Evolutionary conservation across 2,329 filamentous ascomycete species (phyloP).

Genomic region (Rutstroemia sp.): DNA sequence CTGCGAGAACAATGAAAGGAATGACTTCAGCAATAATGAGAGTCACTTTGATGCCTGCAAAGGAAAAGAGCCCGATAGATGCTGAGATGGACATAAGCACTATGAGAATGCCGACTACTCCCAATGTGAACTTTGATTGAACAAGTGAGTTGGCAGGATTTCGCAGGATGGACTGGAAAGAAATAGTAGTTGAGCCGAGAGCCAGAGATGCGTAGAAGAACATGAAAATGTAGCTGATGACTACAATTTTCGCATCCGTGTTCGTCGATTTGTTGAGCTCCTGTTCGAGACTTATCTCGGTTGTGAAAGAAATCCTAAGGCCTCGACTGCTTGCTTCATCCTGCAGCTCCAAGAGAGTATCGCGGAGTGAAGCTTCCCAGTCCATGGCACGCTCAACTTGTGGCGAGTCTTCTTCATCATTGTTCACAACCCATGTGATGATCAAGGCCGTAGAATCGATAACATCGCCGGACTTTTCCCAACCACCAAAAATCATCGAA

Average conservation of each 20-base stretch:
- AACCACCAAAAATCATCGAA: slow-evolving; percentile 79
- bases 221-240: slow-evolving; percentile 98
- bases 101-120: slow-evolving; percentile 89
- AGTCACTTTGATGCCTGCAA: slow-evolving; percentile 84
- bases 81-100: slow-evolving; percentile 96
- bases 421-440: slow-evolving; percentile 91
- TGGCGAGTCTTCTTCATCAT: slow-evolving; percentile 65
- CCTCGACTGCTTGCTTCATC: slow-evolving; percentile 70
- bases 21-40: slow-evolving; percentile 98
- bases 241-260: slow-evolving; percentile 93
- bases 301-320: slow-evolving; percentile 85
- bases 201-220: slow-evolving; percentile 94
- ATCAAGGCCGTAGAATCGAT: slow-evolving; percentile 73
- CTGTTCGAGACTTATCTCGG: slow-evolving; percentile 89
- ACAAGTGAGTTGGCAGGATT: slow-evolving; percentile 83
- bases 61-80: slow-evolving; percentile 91
- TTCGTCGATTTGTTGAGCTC: slow-evolving; percentile 98
- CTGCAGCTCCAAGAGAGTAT: slow-evolving; percentile 69
- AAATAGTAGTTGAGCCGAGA: slow-evolving; percentile 79
- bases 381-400: slow-evolving; percentile 71
- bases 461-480: slow-evolving; percentile 55
- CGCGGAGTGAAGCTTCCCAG: slow-evolving; percentile 76
- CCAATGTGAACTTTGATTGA: slow-evolving; percentile 93
- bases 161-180: slow-evolving; percentile 65
- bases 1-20: slow-evolving; percentile 90